Evolutionary conservation across 768 basidiomycete genomes (phyloP), one percentile per base, ranked within the genome.

Genomic region (Exsudoporus frostii): DNA sequence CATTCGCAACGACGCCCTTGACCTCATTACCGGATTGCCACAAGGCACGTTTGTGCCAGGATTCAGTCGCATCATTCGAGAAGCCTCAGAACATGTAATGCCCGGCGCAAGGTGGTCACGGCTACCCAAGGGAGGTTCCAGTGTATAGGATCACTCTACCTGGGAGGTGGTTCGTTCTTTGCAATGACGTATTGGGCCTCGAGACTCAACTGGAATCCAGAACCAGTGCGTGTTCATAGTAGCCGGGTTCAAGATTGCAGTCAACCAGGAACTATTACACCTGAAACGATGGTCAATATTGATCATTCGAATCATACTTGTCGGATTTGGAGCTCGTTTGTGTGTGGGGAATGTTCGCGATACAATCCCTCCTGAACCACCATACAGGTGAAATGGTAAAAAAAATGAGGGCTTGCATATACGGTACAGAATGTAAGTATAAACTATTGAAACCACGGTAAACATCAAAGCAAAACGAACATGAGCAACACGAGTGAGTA

Each of bases 61-160:
- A 10, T 63, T 64, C 61, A n/a, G 56, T 64, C n/a, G 65, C 64
- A 9, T 43, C 55, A 15, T 57, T 55, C n/a, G n/a, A 5, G 27
- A 27, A 27, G 25, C 20, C 5, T 25, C 3, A 15, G 27, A 4
- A n/a, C 19, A 9, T 32, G 41, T 15, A 33, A 22, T 5, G 15
- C 39, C 5, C 29, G 45, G 24, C 24, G 46, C 20, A 32, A 10
- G 14, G 42, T n/a, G 42, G 43, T 19, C 8, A 19, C 10, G 13
- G 6, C n/a, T 17, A 9, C 45, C 33, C 2, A 24, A 8, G 13
- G 4, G 32, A 7, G 25, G 20, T 8, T 19, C 19, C 11, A 32
- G 47, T 4, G 33, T 54, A 19, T 45, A 25, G 22, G 44, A 27
- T 2, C 17, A 33, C 6, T 51, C 36, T 20, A 44, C 50, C 5